Conservation (phyloP, 2,329 filamentous ascomycete species). For the Ascochyta koolunga region DNA sequence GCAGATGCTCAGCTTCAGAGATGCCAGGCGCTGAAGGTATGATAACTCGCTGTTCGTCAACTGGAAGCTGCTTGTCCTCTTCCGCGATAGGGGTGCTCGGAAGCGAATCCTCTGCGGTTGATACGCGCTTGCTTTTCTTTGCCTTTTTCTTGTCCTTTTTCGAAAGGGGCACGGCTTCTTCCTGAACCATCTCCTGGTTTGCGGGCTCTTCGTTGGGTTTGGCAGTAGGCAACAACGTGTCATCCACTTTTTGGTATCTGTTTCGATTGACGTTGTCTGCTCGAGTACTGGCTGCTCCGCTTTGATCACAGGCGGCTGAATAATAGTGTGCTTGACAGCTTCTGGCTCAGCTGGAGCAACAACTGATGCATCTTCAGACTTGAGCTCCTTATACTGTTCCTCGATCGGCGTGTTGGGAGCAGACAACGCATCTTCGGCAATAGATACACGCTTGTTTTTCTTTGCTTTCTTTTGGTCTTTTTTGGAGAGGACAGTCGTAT, state of each 20-base stretch:
- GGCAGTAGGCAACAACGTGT: too few species aligned
- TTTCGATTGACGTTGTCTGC: too few species aligned
- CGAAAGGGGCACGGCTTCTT: background rate
- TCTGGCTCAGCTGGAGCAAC: too few species aligned
- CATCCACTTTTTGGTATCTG: too few species aligned
- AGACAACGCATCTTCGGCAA: background rate
- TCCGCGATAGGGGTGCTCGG: background rate
- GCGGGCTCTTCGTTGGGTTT: too few species aligned
- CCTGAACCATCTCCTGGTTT: too few species aligned
- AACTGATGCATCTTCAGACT: too few species aligned
- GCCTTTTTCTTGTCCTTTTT: constrained; percentile 12
- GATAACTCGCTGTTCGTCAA: background rate
- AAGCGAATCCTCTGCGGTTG: constrained; percentile 5
- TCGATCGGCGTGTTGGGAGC: background rate
- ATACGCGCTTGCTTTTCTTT: constrained; percentile 8
- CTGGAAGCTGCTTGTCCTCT: background rate
- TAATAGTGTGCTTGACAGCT: too few species aligned
- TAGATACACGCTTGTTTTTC: constrained; percentile 7
- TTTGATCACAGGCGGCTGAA: too few species aligned
- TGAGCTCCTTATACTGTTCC: constrained; percentile 3
- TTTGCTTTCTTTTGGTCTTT: constrained; percentile 10
- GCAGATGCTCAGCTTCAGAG: background rate
- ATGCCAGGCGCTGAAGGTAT: background rate
- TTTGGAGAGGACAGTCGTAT: constrained; percentile 1
- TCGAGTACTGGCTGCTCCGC: too few species aligned